Conservation (phyloP, 345 rosid species). For the Draba incana region DNA sequence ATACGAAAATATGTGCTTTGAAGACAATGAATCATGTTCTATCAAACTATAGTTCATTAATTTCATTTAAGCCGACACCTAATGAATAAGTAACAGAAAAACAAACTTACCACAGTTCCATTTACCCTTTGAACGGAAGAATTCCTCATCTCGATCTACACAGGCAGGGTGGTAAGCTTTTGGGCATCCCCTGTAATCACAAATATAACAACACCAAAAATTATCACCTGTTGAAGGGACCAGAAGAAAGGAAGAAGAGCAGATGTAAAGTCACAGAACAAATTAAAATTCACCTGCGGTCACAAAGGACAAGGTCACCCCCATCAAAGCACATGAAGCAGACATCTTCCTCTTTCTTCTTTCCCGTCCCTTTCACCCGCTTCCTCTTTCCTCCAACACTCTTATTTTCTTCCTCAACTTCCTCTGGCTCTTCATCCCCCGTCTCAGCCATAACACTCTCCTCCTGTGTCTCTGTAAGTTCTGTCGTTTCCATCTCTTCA, state of each 20-base stretch:
- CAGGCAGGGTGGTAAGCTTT: constrained; percentile 97
- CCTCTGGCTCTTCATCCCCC: constrained; percentile 48
- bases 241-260: constrained; percentile 14
- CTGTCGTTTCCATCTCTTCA: constrained; percentile 39
- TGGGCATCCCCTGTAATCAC: constrained; percentile 83
- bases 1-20: constrained; percentile 18
- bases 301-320: constrained; percentile 93
- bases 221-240: constrained; percentile 11
- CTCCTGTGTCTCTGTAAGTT: constrained; percentile 34
- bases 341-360: constrained; percentile 93
- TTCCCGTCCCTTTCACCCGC: constrained; percentile 61
- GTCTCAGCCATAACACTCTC: constrained; percentile 42
- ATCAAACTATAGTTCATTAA: constrained; percentile 23
- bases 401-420: constrained; percentile 55
- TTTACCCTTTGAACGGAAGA: constrained; percentile 80
- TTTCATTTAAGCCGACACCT: constrained; percentile 20
- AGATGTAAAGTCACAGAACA: constrained; percentile 9
- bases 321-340: constrained; percentile 99
- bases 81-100: constrained; percentile 18
- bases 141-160: constrained; percentile 87
- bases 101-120: constrained; percentile 94
- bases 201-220: constrained; percentile 6
- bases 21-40: constrained; percentile 7
- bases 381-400: constrained; percentile 71
- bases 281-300: constrained; percentile 71